Base-by-base conservation (phyloP, 164 flowering plant genomes). In the Macadamia tetraphylla region DNA sequence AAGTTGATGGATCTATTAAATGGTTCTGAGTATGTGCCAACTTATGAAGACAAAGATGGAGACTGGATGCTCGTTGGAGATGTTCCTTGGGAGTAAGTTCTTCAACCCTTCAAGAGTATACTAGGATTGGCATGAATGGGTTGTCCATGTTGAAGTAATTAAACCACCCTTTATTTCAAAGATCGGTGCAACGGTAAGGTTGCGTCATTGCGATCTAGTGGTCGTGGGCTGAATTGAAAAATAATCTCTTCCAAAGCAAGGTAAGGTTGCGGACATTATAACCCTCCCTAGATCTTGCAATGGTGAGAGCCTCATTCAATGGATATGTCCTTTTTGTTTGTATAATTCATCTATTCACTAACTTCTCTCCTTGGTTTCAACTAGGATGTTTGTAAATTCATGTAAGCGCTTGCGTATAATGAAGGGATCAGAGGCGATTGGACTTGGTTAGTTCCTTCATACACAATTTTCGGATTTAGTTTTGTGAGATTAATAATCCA, bases 41-140 rank as follows among this genome's bases (percentile, higher is more conserved):
- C 94, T 2, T 91, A 86, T 61, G 89, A 91, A 76, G 97, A 91
- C 74, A 91, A 87, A 76, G 97, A 91, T 68, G 92, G 97, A 15
- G 97, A 91, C 49, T 87, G 97, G 94, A 88, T 91, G 92, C 91
- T 88, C 9, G 91, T 91, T 7, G 94, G 97, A 6, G 94, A 91
- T 71, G 97, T 91, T 43, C 97, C 94, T 18, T 91, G 92, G 94
- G 85, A 82, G 97, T 92, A 82, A 82, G 88, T 85, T 73, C 51
- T 46, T 65, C 29, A 5, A 62, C 1, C 30, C 40, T 35, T 35
- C 1, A 23, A 23, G 23, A 23, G 23, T 23, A 23, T 23, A 23
- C 23, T 23, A 23, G 23, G 23, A 23, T 23, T 23, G 23, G 23
- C 23, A 23, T 23, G 23, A 0, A 23, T 23, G 23, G 23, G 23